Evolutionary conservation across 2,329 filamentous ascomycete species (phyloP), one percentile per base, ranked within the genome.

Genomic region (Bimuria novae-zelandiae): DNA sequence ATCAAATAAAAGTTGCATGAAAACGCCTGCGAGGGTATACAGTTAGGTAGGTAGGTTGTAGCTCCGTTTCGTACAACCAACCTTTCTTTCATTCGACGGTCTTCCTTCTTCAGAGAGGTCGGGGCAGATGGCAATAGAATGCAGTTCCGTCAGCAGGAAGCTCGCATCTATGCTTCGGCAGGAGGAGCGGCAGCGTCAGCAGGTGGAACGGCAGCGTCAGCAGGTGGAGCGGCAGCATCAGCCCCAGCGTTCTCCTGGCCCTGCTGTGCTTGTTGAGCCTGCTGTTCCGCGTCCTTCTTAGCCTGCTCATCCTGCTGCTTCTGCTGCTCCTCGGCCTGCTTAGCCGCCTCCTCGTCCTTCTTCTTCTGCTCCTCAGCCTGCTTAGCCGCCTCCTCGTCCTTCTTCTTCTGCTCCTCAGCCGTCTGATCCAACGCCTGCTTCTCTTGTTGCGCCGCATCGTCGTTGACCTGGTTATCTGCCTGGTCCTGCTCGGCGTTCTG

Each of bases 381-480:
- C 41, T 55, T 25, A 19, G 49, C 6, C 6, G 53, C 35, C 45
- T 54, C 36, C n/a, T 44, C 40, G 12, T 53, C 29, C 36, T 52
- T 51, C 8, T 53, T 23, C 45, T 59, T 35, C 37, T 58, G 33
- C 14, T 49, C 27, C 17, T 19, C 43, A 30, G 35, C 22, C 10
- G 40, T 46, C 37, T 57, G 54, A 12, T 62, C 56, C 6, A 64
- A 49, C 17, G 54, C 52, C 54, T 59, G 44, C 60, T 56, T 56
- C 58, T 64, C 62, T 50, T 64, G 37, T 3, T 30, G 51, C 16
- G 65, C 65, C 36, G 59, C 53, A 40, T 58, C 36, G 7, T 58
- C 51, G 52, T 69, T 69, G 35, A 62, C 41, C 42, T 64, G 32
- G 48, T 60, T 68, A 49, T 69, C 65, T 12, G 49, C 42, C 7